Conservation (phyloP, 1,284 basidiomycete genomes). For the Veloporphyrellus conicus region DNA sequence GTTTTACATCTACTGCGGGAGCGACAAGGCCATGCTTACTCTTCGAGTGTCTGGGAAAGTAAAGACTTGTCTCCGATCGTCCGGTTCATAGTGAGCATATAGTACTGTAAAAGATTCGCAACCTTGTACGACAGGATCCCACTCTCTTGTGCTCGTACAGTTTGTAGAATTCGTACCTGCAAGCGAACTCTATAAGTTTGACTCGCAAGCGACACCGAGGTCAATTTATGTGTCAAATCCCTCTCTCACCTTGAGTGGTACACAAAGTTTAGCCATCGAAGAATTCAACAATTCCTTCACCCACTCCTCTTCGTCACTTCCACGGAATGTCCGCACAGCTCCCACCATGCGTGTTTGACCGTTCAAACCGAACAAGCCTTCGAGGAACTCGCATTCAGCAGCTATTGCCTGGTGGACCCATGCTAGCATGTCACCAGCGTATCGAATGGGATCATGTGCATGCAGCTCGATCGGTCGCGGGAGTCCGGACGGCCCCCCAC, state of each 20-base stretch:
- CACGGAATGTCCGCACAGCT: conserved; percentile 54
- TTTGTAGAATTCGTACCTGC: conserved; percentile 85
- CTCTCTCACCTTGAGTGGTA: conserved; percentile 71
- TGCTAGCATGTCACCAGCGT: conserved; percentile 97
- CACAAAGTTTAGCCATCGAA: conserved; percentile 79
- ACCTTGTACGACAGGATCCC: conserved; percentile 89
- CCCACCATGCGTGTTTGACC: conserved; percentile 64
- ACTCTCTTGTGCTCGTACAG: conserved; percentile 88
- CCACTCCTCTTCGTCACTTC: conserved; percentile 73
- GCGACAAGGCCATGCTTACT: conserved; percentile 55
- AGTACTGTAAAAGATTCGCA: conserved; percentile 92
- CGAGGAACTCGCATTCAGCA: conserved; percentile 89
- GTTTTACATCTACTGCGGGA: no score
- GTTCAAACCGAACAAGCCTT: conserved; percentile 73
- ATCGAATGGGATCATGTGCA: conserved; percentile 93
- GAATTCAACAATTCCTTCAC: conserved; percentile 81
- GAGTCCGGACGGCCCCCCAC: conserved; percentile 82
- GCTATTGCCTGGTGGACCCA: conserved; percentile 98
- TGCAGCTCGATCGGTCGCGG: conserved; percentile 95
- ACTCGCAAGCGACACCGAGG: neutral
- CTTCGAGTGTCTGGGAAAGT: conserved; percentile 72
- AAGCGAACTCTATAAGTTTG: neutral
- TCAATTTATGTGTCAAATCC: neutral
- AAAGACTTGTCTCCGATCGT: conserved; percentile 83
- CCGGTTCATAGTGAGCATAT: conserved; percentile 85